Base-by-base conservation (phyloP, 2,329 filamentous ascomycete species). In the Fusarium musae region DNA sequence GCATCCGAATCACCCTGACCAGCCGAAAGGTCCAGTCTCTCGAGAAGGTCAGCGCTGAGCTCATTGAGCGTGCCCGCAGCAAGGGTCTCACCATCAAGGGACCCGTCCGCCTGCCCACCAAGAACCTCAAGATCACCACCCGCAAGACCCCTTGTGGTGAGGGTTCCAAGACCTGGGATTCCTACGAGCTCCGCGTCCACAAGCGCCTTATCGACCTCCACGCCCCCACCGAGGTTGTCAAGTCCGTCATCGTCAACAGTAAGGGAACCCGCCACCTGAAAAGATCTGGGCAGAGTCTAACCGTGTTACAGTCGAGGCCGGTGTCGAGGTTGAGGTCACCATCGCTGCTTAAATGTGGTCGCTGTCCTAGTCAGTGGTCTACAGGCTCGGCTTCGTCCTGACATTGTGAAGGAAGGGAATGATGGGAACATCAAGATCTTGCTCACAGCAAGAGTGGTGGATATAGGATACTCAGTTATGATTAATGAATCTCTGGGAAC, bases 111-210 rank as follows among this genome's bases (percentile, higher is more conserved):
- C 93, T 98, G 82, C 95, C 96, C 81, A 98, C 95, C 89, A 97
- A 98, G 93, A 94, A 91, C 85, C 91, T 98, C 82, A 94, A 96
- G 90, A 91, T 97, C 90, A 94, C 93, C 85, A 97, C 96, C 90
- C 93, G 96, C 84, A 99, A 99, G 93, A 98, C 96, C 78, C 96
- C 96, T 85, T 96, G 93, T 88, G 96, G 96, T 93, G 96, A 99
- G 92, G 96, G 96, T 88, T 97, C 93, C 87, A 99, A 99, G 94
- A 99, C 96, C 84, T 99, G 96, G 96, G 96, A 98, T 86, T 92
- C 90, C 86, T 99, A 90, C 87, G 96, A 99, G 93, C 97, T 99
- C 95, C 93, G 96, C 88, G 97, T 98, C 85, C 95, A 98, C 92
- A 98, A 98, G 93, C 93, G 95, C 80, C 90, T 98, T 83, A 98